These are phyloP conservation scores for Alternaria alternata DNA, from an alignment of 2,329 filamentous ascomycete species.

Conservation along the genomic window DNA sequence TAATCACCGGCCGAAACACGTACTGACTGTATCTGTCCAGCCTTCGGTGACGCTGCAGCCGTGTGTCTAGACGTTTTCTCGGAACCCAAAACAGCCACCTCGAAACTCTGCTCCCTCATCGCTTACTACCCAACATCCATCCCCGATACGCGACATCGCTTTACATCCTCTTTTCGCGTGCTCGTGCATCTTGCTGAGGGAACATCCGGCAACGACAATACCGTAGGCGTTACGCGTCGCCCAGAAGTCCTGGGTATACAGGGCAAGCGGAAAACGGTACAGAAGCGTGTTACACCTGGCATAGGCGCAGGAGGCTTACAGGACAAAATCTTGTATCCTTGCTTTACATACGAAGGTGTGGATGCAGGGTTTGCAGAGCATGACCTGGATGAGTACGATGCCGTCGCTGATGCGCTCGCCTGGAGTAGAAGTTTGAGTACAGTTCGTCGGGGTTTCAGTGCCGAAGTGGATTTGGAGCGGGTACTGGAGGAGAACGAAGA, in stretches of 20 bases:
- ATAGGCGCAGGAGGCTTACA: constrained; percentile 59
- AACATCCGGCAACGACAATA: constrained; percentile 45
- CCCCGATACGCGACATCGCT: constrained; percentile 59
- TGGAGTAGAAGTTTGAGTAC: constrained; percentile 71
- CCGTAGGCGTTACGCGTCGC: constrained; percentile 59
- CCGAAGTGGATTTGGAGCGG: constrained; percentile 57
- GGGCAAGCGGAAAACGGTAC: constrained; percentile 58
- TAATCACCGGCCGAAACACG: not conserved
- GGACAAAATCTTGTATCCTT: constrained; percentile 53
- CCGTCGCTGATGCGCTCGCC: constrained; percentile 69
- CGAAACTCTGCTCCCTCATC: constrained; percentile 65
- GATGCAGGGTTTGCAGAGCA: constrained; percentile 75
- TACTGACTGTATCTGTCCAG: constrained; percentile 47
- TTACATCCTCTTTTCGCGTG: constrained; percentile 56
- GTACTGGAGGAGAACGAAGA: constrained; percentile 55
- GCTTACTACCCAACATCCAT: constrained; percentile 70
- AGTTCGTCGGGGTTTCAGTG: constrained; percentile 67
- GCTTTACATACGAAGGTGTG: constrained; percentile 64
- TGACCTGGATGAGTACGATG: constrained; percentile 72
- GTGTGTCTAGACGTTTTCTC: constrained; percentile 66
- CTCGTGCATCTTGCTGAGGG: constrained; percentile 65
- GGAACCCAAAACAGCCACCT: constrained; percentile 59
- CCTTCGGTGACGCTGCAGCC: constrained; percentile 69
- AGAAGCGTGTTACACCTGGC: constrained; percentile 60
- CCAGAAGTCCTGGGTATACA: constrained; percentile 63